Evolutionary conservation across 768 basidiomycete species (phyloP).

Genomic region (Sporobolomyces phaffii): DNA sequence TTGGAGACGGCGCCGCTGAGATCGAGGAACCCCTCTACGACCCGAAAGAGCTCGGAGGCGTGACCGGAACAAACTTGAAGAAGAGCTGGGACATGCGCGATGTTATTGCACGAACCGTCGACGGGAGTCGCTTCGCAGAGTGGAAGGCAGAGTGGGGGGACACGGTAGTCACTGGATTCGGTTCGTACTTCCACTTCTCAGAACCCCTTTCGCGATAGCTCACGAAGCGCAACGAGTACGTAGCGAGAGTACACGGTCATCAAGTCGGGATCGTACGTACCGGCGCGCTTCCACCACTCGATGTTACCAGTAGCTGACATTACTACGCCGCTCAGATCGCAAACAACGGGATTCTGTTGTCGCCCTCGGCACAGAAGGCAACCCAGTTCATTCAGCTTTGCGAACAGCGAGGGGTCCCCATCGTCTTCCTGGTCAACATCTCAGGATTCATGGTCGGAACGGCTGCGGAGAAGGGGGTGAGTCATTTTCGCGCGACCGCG

Average conservation of each 20-base stretch:
- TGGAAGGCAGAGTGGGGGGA: constrained; percentile 94
- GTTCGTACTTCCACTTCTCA: constrained; percentile 16
- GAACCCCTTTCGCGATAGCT: too few species aligned
- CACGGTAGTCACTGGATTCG: constrained; percentile 70
- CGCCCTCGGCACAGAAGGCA: constrained; percentile 85
- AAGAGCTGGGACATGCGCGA: constrained; percentile 91
- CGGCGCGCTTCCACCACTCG: too few species aligned
- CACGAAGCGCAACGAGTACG: too few species aligned
- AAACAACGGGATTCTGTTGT: constrained; percentile 92
- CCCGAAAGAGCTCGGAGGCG: constrained; percentile 75
- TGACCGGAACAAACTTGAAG: constrained; percentile 81
- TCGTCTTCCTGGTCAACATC: constrained; percentile 93
- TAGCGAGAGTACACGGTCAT: constrained; percentile 76
- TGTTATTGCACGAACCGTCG: constrained; percentile 82
- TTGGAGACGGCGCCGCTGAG: background rate
- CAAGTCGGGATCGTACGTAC: constrained; percentile 65
- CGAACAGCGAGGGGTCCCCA: constrained; percentile 78
- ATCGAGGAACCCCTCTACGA: constrained; percentile 72
- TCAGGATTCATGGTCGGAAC: constrained; percentile 97
- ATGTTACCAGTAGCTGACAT: too few species aligned
- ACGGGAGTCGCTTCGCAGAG: constrained; percentile 84
- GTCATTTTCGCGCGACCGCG: too few species aligned
- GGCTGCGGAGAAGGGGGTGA: constrained; percentile 77
- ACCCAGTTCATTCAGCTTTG: constrained; percentile 93
- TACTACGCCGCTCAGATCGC: constrained; percentile 52